phyloP scores from a whole-genome alignment of 225 moss, liverwort and hornwort species.

The Neckera pumila region DNA sequence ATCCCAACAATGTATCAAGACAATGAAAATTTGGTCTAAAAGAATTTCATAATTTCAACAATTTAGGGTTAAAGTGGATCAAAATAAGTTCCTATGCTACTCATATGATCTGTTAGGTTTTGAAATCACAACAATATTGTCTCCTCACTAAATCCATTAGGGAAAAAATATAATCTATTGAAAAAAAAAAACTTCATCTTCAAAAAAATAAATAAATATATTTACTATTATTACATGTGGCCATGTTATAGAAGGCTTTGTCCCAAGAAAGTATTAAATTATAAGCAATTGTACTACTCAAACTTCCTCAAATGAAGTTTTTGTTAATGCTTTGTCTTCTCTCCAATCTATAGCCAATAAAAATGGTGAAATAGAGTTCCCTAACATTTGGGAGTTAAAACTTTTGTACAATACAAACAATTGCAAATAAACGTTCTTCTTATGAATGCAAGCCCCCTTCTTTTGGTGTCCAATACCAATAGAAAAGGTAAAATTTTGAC shows the following conservation, averaged over 20 bases:
- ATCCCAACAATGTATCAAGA: not conserved
- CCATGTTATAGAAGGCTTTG: too few relatives aligned
- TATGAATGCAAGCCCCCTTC: not conserved
- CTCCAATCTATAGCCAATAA: too few relatives aligned
- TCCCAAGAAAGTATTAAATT: not conserved
- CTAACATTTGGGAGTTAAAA: accelerated
- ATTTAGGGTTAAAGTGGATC: not conserved
- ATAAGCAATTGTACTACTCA: not conserved
- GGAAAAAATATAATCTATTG: not conserved
- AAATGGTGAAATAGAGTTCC: too few relatives aligned
- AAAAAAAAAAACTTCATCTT: not conserved
- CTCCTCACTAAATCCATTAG: not conserved
- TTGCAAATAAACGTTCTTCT: accelerated
- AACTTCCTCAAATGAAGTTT: not conserved
- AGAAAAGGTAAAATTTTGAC: not conserved
- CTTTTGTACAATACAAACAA: not conserved
- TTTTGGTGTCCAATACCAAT: too few relatives aligned
- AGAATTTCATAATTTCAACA: not conserved
- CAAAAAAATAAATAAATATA: not conserved
- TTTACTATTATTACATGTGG: not conserved
- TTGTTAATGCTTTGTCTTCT: not conserved
- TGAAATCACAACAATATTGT: not conserved
- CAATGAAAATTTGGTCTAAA: not conserved
- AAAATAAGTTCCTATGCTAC: not conserved
- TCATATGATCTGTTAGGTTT: not conserved